These are phyloP conservation scores for Ricinus communis DNA, from an alignment of 345 rosid species.

Conservation along the genomic window DNA sequence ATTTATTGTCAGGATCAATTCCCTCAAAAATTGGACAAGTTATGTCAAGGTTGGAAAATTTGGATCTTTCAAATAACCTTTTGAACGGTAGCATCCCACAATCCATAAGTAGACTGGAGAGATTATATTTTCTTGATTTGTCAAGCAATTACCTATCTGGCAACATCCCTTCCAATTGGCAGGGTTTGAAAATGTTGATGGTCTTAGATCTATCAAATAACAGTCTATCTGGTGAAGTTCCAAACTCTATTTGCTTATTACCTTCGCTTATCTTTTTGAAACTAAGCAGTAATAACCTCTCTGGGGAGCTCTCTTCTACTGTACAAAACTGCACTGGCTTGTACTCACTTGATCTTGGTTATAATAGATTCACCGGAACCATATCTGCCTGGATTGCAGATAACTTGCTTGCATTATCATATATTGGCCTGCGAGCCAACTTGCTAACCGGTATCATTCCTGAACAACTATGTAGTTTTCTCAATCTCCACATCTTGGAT, in stretches of 20 bases:
- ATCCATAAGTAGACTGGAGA: background rate
- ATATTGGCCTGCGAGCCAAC: constrained; percentile 7
- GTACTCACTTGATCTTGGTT: constrained; percentile 49
- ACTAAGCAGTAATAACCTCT: constrained; percentile 43
- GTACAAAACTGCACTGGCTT: constrained; percentile 51
- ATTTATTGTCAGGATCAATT: background rate
- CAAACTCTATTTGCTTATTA: constrained; percentile 41
- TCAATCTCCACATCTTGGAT: constrained; percentile 16
- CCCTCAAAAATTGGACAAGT: background rate
- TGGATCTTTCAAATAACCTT: background rate
- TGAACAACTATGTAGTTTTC: background rate
- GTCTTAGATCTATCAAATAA: constrained; percentile 45
- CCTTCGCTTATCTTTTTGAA: constrained; percentile 41
- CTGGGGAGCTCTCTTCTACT: constrained; percentile 43
- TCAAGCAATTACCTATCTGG: background rate
- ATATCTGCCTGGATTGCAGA: constrained; percentile 41
- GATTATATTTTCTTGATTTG: background rate
- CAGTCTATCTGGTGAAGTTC: constrained; percentile 40
- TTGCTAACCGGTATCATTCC: constrained; percentile 7
- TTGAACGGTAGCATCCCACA: background rate
- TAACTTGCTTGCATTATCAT: background rate
- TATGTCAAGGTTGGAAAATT: background rate
- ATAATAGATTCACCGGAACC: constrained; percentile 41
- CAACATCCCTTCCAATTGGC: background rate
- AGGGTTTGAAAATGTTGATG: background rate